These are phyloP conservation scores for Candida schatavii DNA, from an alignment of 805 yeast genomes.

Conservation along the genomic window DNA sequence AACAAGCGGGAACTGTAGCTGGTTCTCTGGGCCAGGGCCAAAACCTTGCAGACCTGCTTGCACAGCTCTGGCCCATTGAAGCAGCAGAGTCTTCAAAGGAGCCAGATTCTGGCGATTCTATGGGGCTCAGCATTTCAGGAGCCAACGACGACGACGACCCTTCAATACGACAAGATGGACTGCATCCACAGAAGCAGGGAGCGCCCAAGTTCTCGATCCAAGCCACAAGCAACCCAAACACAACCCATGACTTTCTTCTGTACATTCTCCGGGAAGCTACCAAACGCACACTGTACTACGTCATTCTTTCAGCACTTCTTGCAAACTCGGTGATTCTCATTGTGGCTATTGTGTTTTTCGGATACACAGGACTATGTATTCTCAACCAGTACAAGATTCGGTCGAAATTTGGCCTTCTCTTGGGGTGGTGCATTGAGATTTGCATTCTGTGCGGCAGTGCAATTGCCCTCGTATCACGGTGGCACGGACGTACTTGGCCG, in stretches of 20 bases:
- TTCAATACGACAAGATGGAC: too few species aligned
- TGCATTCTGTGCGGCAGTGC: slow-evolving; percentile 27
- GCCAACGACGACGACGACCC: not conserved
- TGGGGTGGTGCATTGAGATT: slow-evolving; percentile 34
- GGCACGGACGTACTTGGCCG: slow-evolving; percentile 22
- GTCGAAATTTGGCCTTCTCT: slow-evolving; percentile 31
- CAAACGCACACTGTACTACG: not conserved
- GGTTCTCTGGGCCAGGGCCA: not conserved
- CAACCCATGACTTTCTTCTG: slow-evolving; percentile 15
- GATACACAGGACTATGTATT: not conserved
- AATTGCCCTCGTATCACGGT: slow-evolving; percentile 17
- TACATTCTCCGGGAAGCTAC: slow-evolving; percentile 3
- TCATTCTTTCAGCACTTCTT: not conserved
- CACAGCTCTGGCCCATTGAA: too few species aligned
- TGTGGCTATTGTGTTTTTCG: not conserved
- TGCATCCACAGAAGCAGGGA: not conserved
- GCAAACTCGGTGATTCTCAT: not conserved
- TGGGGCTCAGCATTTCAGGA: slow-evolving; percentile 11
- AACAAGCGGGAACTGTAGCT: not conserved
- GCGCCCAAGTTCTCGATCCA: too few species aligned
- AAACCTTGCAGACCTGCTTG: too few species aligned
- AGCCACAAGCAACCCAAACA: slow-evolving; percentile 8
- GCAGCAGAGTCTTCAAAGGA: too few species aligned
- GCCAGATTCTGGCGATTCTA: not conserved
- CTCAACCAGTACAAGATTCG: slow-evolving; percentile 31